Conservation (phyloP, 495 filamentous ascomycete genomes). For the Pyrenula massariospora region DNA sequence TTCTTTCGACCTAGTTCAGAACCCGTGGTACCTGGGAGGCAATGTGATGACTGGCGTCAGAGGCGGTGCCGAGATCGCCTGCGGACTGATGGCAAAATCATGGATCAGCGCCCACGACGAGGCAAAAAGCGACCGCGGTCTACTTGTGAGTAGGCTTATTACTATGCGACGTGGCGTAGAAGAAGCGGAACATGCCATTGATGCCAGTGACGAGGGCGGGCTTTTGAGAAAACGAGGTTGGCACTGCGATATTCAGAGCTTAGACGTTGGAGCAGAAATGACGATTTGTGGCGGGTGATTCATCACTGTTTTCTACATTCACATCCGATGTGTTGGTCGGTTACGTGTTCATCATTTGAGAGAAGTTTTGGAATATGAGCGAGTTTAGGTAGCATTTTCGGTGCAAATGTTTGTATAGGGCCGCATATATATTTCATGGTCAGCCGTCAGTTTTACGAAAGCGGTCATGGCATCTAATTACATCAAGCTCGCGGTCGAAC, state of each 20-base stretch:
- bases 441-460: too few species aligned
- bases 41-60: conserved; percentile 45
- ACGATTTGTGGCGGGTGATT: conserved; percentile 7
- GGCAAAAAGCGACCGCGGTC: conserved; percentile 44
- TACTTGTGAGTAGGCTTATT: conserved; percentile 34
- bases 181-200: conserved; percentile 25
- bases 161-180: conserved; percentile 29
- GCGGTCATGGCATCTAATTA: too few species aligned
- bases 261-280: conserved; percentile 1
- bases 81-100: conserved; percentile 33
- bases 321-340: too few species aligned
- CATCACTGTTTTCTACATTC: too few species aligned
- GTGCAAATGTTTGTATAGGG: too few species aligned
- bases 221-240: background rate
- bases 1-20: conserved; percentile 45
- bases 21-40: conserved; percentile 56
- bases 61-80: conserved; percentile 44
- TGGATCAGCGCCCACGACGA: conserved; percentile 62
- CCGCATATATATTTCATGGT: too few species aligned
- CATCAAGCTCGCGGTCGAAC: too few species aligned
- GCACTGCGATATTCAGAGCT: background rate
- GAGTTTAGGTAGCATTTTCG: too few species aligned
- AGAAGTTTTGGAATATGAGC: too few species aligned
- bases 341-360: too few species aligned
- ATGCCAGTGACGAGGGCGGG: background rate